Percentiles rank a stretch among this genome's conserved stretches.
Evolutionary conservation across 495 filamentous ascomycete species (phyloP).

Genomic region (Trichocladium antarcticum): DNA sequence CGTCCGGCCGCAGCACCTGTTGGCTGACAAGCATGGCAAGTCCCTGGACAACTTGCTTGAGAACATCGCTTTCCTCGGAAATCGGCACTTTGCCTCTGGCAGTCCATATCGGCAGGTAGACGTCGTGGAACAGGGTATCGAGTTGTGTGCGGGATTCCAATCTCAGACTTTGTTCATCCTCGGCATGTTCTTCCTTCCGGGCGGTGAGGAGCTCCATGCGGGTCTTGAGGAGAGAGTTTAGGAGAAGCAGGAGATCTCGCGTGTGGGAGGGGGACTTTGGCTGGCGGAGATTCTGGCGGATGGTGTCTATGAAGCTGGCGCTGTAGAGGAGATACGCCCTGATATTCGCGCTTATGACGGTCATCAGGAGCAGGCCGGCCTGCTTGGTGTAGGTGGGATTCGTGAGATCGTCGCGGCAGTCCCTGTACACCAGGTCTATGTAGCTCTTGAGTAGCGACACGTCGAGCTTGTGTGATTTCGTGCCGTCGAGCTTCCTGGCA

Average conservation of each 20-base stretch:
- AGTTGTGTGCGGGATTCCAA: constrained; percentile 10
- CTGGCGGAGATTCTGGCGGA: constrained; percentile 31
- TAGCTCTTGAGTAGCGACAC: constrained; percentile 27
- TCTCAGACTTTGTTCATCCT: constrained; percentile 19
- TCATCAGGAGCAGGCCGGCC: constrained; percentile 36
- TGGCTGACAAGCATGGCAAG: constrained; percentile 31
- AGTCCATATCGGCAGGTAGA: constrained; percentile 34
- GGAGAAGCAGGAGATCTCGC: constrained; percentile 31
- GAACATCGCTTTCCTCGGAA: constrained; percentile 21
- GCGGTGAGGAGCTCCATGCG: constrained; percentile 24
- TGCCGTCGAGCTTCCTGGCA: constrained; percentile 28
- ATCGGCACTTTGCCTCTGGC: constrained; percentile 16
- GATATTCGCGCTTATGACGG: constrained; percentile 28
- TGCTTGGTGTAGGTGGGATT: constrained; percentile 37
- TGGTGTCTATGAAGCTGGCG: constrained; percentile 25
- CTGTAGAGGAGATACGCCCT: constrained; percentile 27
- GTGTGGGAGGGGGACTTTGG: constrained; percentile 33
- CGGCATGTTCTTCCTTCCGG: constrained; percentile 14
- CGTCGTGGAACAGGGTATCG: constrained; percentile 26
- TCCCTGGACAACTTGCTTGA: constrained; percentile 33
- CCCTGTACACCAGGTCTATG: constrained; percentile 28
- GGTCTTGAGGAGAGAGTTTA: constrained; percentile 32
- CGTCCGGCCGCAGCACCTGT: constrained; percentile 12
- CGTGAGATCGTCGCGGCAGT: constrained; percentile 35
- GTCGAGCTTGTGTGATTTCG: constrained; percentile 25